Evolutionary conservation across 495 filamentous ascomycete species (phyloP).

Genomic region (Penicillium macrosclerotiorum): DNA sequence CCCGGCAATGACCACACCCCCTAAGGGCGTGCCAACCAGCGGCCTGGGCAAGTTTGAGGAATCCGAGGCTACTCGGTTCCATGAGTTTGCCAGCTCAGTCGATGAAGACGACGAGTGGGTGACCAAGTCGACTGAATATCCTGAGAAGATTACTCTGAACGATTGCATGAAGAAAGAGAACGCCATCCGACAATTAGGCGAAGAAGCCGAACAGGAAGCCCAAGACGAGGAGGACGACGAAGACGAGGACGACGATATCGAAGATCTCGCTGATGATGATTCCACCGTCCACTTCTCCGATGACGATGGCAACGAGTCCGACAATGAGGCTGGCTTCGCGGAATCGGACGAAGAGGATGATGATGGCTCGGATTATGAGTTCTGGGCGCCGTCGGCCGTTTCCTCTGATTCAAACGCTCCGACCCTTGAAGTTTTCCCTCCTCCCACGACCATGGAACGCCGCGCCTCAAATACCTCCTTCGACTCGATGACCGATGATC

Average conservation of each 20-base stretch:
- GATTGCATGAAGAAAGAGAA: constrained; percentile 91
- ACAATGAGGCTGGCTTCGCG: constrained; percentile 92
- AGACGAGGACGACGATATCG: constrained; percentile 58
- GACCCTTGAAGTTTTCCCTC: constrained; percentile 44
- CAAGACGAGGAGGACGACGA: constrained; percentile 65
- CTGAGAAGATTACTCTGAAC: constrained; percentile 73
- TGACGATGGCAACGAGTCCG: constrained; percentile 83
- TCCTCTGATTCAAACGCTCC: constrained; percentile 56
- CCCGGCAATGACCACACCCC: not conserved
- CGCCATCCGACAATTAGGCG: constrained; percentile 78
- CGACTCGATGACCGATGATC: constrained; percentile 55
- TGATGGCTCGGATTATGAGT: constrained; percentile 65
- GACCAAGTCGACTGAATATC: constrained; percentile 58
- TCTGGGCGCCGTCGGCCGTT: constrained; percentile 71
- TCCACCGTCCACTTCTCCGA: constrained; percentile 65
- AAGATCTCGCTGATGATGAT: constrained; percentile 56
- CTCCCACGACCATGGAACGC: constrained; percentile 39
- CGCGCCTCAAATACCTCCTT: constrained; percentile 62
- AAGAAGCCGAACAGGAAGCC: constrained; percentile 89
- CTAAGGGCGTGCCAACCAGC: constrained; percentile 36
- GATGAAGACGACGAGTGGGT: constrained; percentile 87
- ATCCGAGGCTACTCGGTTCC: constrained; percentile 75
- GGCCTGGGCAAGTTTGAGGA: constrained; percentile 56
- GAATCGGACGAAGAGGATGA: constrained; percentile 79
- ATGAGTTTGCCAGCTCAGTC: constrained; percentile 86